Conservation (phyloP, 441 rosid genomes). For the Euphorbia celastroides region DNA sequence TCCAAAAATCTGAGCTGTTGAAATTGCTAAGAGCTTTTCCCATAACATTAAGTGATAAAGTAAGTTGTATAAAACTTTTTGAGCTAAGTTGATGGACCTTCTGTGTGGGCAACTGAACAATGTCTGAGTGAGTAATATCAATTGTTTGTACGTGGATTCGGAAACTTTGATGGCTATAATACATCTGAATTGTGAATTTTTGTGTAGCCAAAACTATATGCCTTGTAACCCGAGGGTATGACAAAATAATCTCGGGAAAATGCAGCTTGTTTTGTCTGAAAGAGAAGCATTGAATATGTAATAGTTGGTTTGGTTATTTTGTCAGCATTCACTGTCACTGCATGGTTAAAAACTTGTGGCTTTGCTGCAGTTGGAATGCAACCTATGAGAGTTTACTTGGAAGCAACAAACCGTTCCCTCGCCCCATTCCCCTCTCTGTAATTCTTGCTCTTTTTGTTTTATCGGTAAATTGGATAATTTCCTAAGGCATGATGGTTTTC, state of each 20-base stretch:
- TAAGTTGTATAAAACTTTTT: not conserved
- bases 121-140: not conserved
- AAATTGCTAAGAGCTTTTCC: not conserved
- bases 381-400: slow-evolving; percentile 61
- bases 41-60: not conserved
- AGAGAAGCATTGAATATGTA: slow-evolving; percentile 18
- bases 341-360: slow-evolving; percentile 38
- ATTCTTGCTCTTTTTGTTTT: slow-evolving; percentile 14
- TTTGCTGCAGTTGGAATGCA: slow-evolving; percentile 74
- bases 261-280: not conserved
- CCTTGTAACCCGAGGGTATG: too few relatives aligned
- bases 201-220: too few relatives aligned
- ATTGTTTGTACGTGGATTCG: not conserved
- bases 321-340: slow-evolving; percentile 34
- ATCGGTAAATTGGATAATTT: not conserved
- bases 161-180: not conserved
- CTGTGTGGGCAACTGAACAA: not conserved
- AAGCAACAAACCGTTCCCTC: slow-evolving; percentile 52
- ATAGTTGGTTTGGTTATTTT: slow-evolving; percentile 26
- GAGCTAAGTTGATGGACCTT: not conserved
- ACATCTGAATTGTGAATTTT: not conserved
- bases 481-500: not conserved
- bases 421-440: slow-evolving; percentile 64
- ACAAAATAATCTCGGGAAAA: slow-evolving; percentile 4
- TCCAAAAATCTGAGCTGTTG: slow-evolving; percentile 7